A percentile compares a stretch with the other conserved stretches of the same genome.
These are phyloP conservation scores for Phytopythium boreale DNA, from an alignment of 352 stramenopile species.

Conservation along the genomic window DNA sequence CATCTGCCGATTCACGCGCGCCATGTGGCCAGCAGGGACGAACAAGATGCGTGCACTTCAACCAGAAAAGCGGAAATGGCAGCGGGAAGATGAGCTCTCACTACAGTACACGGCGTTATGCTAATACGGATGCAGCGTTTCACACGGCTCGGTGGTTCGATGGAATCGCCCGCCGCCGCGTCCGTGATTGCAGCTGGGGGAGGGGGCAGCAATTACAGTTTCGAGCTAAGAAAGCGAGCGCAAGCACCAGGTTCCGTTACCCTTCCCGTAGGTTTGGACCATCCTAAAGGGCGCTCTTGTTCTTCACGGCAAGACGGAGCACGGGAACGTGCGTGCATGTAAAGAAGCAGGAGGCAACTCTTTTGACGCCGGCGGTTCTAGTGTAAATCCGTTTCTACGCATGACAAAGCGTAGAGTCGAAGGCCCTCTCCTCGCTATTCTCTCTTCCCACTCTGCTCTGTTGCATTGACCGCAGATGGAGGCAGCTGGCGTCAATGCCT, in stretches of 20 bases:
- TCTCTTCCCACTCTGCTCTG: no score
- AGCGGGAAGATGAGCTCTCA: neutral
- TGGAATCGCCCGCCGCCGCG: neutral
- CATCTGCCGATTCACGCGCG: neutral
- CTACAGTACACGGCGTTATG: neutral
- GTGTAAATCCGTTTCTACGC: neutral
- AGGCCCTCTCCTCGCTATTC: neutral
- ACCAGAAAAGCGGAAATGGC: neutral
- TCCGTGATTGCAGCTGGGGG: neutral
- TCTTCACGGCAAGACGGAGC: neutral
- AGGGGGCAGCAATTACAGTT: neutral
- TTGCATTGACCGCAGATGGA: neutral
- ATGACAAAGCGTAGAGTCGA: neutral
- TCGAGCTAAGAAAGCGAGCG: neutral
- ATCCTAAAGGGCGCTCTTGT: neutral
- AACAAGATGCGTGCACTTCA: conserved; percentile 1
- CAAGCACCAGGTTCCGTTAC: neutral
- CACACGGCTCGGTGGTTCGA: neutral
- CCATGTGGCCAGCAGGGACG: neutral
- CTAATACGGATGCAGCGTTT: neutral
- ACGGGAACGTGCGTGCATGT: neutral
- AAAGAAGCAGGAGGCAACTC: neutral
- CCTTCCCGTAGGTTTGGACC: neutral
- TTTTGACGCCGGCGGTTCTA: neutral
- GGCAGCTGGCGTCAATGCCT: neutral